Evolutionary conservation across 1,139 yeast genomes (phyloP), one percentile per base, ranked within the genome.

Genomic region (Candida freyschussii): DNA sequence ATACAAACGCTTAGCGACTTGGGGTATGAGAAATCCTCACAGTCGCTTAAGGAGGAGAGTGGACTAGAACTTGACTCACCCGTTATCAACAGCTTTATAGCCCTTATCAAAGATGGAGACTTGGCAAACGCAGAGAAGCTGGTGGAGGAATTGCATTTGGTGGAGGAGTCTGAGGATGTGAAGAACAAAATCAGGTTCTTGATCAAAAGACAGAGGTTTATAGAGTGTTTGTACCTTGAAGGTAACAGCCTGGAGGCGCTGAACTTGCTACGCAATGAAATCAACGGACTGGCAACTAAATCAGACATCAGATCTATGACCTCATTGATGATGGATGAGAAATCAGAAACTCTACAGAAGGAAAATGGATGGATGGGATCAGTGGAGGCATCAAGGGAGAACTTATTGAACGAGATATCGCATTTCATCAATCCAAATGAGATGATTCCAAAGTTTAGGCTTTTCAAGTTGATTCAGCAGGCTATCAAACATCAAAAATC

Each of bases 381-480:
- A 16, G 40, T 45, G 4, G 59, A 57, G 11, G 41, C 44, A 18
- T 64, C 78, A 6, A 57, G 83, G 30, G 50, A 50, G n/a, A 31
- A 46, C 7, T 48, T 76, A 19, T 53, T 72, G n/a, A 55, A 59
- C 13, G 59, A 63, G 24, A 59, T 78, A 3, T 63, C 73, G 27
- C 52, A 56, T 26, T 61, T 58, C 43, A 62, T 77, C 21, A 67
- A 77, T 10, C 71, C 81, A 0, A 62, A 67, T 32, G 68, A 69
- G 32, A 59, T 74, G 55, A 62, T 76, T 4, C 78, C 80, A 0
- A 65, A 69, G 23, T 66, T 67, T 27, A 57, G 84, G 18, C 55
- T 78, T 5, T 63, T 69, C 14, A 61, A 67, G 4, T 50, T 77
- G 20, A 46, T 78, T n/a, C 56, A 60, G 8, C 79, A 77, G 44